Conservation (phyloP, 331 rosid species). For the Stylosanthes scabra region DNA sequence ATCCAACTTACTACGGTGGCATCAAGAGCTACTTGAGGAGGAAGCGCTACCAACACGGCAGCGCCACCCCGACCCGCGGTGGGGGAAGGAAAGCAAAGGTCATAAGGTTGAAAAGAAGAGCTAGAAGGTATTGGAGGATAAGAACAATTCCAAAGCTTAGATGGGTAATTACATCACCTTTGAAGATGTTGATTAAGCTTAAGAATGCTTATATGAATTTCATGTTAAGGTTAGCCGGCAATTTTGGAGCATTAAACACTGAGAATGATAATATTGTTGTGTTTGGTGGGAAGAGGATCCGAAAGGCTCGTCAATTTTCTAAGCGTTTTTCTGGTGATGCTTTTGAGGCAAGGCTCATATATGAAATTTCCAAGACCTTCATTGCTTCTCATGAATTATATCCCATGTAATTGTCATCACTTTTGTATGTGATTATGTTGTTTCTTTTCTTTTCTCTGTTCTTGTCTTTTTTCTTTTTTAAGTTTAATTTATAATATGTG, state of each 20-base stretch:
- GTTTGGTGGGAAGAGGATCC: conserved; percentile 38
- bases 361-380: conserved; percentile 57
- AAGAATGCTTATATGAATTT: conserved; percentile 46
- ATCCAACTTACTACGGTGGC: conserved; percentile 27
- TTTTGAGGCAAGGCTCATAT: conserved; percentile 55
- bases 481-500: background rate
- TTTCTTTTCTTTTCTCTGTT: too few species aligned
- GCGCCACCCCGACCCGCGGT: background rate
- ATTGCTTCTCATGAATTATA: conserved; percentile 59
- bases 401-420: conserved; percentile 8
- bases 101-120: conserved; percentile 26
- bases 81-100: conserved; percentile 29
- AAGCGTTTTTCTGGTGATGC: conserved; percentile 22
- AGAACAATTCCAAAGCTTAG: conserved; percentile 41
- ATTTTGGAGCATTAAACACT: conserved; percentile 1
- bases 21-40: conserved; percentile 32
- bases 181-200: conserved; percentile 39
- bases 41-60: conserved; percentile 28
- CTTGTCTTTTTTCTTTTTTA: too few species aligned
- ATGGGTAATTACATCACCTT: conserved; percentile 40
- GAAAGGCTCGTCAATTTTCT: conserved; percentile 31
- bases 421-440: background rate
- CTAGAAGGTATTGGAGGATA: conserved; percentile 45
- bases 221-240: conserved; percentile 25
- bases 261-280: conserved; percentile 2